Evolutionary conservation across 805 yeast genomes (phyloP).

Genomic region (Sugiyamaella lignohabitans): DNA sequence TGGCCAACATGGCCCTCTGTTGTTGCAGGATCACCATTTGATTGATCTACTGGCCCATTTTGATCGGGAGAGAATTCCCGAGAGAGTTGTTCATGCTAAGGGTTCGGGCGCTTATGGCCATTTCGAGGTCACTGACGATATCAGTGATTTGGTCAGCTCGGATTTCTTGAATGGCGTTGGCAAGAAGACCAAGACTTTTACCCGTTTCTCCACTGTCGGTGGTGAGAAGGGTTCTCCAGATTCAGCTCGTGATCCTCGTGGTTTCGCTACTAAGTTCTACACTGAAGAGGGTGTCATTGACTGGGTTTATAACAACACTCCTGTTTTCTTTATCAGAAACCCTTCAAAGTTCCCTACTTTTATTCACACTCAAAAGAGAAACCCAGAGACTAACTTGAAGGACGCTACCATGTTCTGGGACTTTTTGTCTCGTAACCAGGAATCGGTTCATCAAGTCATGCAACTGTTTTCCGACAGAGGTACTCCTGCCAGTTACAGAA

Average conservation of each 20-base stretch:
- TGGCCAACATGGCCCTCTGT: conserved; percentile 51
- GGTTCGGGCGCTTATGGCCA: conserved; percentile 59
- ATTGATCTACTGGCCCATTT: conserved; percentile 53
- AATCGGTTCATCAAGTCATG: conserved; percentile 50
- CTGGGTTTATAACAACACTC: conserved; percentile 71
- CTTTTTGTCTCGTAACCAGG: conserved; percentile 48
- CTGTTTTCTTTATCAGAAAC: conserved; percentile 58
- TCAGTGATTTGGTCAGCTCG: conserved; percentile 42
- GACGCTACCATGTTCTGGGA: conserved; percentile 56
- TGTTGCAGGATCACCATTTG: conserved; percentile 53
- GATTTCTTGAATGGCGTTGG: conserved; percentile 65
- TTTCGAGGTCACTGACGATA: conserved; percentile 53
- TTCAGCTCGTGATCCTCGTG: conserved; percentile 64
- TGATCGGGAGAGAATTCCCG: conserved; percentile 60
- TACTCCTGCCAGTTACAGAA: conserved; percentile 47
- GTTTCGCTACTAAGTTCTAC: conserved; percentile 57
- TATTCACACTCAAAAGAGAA: conserved; percentile 65
- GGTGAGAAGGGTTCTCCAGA: conserved; percentile 65
- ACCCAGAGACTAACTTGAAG: conserved; percentile 55
- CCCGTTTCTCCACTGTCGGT: conserved; percentile 61
- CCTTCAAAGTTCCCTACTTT: conserved; percentile 59
- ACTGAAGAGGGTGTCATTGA: conserved; percentile 65
- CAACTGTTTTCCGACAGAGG: conserved; percentile 57
- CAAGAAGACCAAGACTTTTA: conserved; percentile 62
- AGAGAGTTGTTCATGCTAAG: conserved; percentile 62